Evolutionary conservation across 768 basidiomycete species (phyloP).

Genomic region (Tricholoma saponaceum): DNA sequence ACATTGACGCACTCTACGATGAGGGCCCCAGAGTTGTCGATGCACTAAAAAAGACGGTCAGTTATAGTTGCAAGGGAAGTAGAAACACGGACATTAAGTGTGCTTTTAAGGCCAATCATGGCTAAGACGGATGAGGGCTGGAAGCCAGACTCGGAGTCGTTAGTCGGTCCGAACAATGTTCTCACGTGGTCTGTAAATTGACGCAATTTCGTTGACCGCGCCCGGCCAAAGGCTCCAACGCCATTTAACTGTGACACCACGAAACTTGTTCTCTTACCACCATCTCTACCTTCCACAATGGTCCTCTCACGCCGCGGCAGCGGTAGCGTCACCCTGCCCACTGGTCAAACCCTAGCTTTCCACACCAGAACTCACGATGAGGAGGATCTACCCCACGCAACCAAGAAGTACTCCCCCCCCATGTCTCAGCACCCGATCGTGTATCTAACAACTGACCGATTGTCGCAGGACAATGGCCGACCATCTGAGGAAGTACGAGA

Average conservation of each 20-base stretch:
- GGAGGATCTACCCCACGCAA: conserved; percentile 87
- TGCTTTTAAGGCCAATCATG: conserved; percentile 96
- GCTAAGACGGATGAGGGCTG: neutral
- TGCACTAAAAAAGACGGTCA: conserved; percentile 54
- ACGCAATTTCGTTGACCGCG: neutral
- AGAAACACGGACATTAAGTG: conserved; percentile 78
- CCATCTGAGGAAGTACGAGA: conserved; percentile 89
- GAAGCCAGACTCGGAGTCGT: conserved; percentile 6
- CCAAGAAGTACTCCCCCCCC: conserved; percentile 66
- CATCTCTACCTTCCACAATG: conserved; percentile 26
- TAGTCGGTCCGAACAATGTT: conserved; percentile 4
- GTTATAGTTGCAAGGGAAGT: neutral
- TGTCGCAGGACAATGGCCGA: conserved; percentile 81
- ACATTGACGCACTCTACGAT: conserved; percentile 96
- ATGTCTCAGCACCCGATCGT: conserved; percentile 1
- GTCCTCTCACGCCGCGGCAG: conserved; percentile 74
- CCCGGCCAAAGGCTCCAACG: no score
- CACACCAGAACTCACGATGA: conserved; percentile 88
- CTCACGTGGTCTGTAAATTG: conserved; percentile 14
- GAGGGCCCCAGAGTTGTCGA: conserved; percentile 96
- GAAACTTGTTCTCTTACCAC: neutral
- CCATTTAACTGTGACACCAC: neutral
- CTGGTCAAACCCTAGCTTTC: conserved; percentile 77
- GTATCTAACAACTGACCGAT: conserved; percentile 10
- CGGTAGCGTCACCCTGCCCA: conserved; percentile 65